These are phyloP conservation scores for Cryptococcus sp. DNA, from an alignment of 1,284 basidiomycete genomes.

Conservation along the genomic window DNA sequence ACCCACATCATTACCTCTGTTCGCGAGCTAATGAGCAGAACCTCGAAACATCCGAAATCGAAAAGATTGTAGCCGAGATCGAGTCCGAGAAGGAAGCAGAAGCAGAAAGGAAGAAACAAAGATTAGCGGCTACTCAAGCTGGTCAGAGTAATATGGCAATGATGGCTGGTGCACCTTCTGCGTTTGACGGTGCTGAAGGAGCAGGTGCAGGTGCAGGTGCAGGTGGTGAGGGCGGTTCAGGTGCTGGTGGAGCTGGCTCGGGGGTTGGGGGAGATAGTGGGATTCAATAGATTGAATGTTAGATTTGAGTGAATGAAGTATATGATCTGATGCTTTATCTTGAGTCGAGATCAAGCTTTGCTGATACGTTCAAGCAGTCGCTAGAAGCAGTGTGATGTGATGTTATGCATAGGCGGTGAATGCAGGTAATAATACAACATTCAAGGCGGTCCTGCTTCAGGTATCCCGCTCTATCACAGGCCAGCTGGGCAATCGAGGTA, in stretches of 20 bases:
- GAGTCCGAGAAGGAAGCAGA: constrained; percentile 96
- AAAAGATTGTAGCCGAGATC: constrained; percentile 82
- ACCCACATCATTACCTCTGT: background rate
- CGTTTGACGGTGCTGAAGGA: constrained; percentile 15
- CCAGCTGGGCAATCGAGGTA: constrained; percentile 23
- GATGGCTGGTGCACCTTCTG: constrained; percentile 20
- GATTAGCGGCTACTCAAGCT: constrained; percentile 63
- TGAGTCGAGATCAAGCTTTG: too few relatives aligned
- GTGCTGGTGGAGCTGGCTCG: constrained; percentile 14
- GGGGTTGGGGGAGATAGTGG: constrained; percentile 16
- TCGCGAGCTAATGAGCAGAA: constrained; percentile 54
- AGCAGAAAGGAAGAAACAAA: constrained; percentile 75
- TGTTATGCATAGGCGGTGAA: constrained; percentile 2
- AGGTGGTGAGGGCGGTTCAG: constrained; percentile 8
- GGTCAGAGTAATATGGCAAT: constrained; percentile 46
- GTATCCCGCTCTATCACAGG: constrained; percentile 1
- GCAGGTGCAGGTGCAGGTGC: constrained; percentile 17
- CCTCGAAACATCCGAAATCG: constrained; percentile 78
- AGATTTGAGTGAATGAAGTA: background rate
- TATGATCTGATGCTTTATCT: background rate
- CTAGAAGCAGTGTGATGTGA: background rate
- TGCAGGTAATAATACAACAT: constrained; percentile 2
- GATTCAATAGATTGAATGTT: constrained; percentile 31
- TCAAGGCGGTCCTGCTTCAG: background rate
- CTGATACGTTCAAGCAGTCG: too few relatives aligned